Evolutionary conservation across 371 early-diverging fungal genomes (phyloP), one percentile per base, ranked within the genome.

Genomic region (Zychaea mexicana): DNA sequence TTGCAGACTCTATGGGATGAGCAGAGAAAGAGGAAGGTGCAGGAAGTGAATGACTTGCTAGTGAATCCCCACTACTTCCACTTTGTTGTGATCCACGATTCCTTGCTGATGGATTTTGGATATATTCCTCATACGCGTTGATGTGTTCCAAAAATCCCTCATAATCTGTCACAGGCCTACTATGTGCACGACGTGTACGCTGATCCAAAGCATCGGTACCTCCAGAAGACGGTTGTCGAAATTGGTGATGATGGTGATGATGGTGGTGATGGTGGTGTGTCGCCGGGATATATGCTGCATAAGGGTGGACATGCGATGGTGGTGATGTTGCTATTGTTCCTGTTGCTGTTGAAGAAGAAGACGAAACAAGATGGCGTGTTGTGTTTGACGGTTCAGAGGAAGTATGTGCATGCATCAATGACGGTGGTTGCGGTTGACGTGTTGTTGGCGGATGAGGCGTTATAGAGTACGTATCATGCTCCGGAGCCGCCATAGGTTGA

Each of bases 141-240:
- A 13, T 54, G 2, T 36, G 9, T 24, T 62, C 62, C 52, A 62
- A 28, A 13, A 62, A 62, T 13, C 53, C 53, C 27, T 62, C 62
- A 42, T 62, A 62, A 30, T 62, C 62, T 21, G 53, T 38, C 21
- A 62, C 19, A 6, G 52, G 42, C 38, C 62, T 52, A 28, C 62
- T 57, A 7, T 26, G 45, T 19, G 17, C 45, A 45, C 45, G 45
- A 19, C 45, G 6, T 45, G 33, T 33, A 8, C 19, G 45, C n/a
- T 45, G 45, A 10, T 10, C n/a, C n/a, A n/a, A n/a, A n/a, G n/a
- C n/a, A n/a, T n/a, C n/a, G n/a, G n/a, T n/a, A n/a, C n/a, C n/a
- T n/a, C n/a, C n/a, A n/a, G n/a, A n/a, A n/a, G n/a, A n/a, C n/a
- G n/a, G 19, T 54, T 17, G 31, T 31, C 31, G 19, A 30, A 38